Evolutionary conservation across 106 monocot genomes (phyloP).

Genomic region (Acorus calamus): DNA sequence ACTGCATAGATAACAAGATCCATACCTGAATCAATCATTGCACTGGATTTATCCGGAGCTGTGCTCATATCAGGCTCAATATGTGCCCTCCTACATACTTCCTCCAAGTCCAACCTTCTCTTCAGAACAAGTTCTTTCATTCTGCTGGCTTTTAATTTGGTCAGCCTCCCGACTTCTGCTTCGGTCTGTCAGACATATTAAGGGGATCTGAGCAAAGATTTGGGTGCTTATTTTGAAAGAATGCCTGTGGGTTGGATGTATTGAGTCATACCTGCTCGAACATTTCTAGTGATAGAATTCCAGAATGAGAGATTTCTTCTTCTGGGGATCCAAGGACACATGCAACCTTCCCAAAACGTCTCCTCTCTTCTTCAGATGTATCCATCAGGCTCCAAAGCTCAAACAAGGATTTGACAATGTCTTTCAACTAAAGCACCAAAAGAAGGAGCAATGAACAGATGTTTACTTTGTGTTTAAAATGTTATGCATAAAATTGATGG

Average conservation of each 20-base stretch:
- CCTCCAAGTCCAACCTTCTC: slow-evolving; percentile 73
- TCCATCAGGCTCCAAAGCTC: slow-evolving; percentile 93
- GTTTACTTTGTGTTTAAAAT: too few relatives aligned
- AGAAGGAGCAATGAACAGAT: background rate
- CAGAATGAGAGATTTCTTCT: slow-evolving; percentile 30
- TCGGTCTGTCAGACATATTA: slow-evolving; percentile 32
- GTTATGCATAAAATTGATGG: too few relatives aligned
- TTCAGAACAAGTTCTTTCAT: slow-evolving; percentile 83
- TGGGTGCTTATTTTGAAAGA: too few relatives aligned
- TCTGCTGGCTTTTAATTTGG: slow-evolving; percentile 75
- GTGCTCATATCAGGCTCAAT: slow-evolving; percentile 76
- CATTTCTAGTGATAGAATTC: slow-evolving; percentile 53
- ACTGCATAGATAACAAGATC: background rate
- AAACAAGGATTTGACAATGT: slow-evolving; percentile 43
- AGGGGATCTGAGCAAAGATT: slow-evolving; percentile 1
- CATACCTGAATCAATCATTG: slow-evolving; percentile 80
- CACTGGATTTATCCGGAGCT: slow-evolving; percentile 55
- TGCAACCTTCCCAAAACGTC: slow-evolving; percentile 42
- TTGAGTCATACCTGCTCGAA: slow-evolving; percentile 49
- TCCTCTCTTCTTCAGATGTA: slow-evolving; percentile 57
- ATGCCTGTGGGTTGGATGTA: too few relatives aligned
- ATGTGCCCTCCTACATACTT: slow-evolving; percentile 71
- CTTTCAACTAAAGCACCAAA: slow-evolving; percentile 42
- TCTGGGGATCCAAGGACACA: slow-evolving; percentile 38
- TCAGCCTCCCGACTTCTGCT: slow-evolving; percentile 74